A percentile compares a stretch with the other conserved stretches of the same genome.
phyloP scores from a whole-genome alignment of 2,329 filamentous ascomycete species.

The Elsinoe ampelina region DNA sequence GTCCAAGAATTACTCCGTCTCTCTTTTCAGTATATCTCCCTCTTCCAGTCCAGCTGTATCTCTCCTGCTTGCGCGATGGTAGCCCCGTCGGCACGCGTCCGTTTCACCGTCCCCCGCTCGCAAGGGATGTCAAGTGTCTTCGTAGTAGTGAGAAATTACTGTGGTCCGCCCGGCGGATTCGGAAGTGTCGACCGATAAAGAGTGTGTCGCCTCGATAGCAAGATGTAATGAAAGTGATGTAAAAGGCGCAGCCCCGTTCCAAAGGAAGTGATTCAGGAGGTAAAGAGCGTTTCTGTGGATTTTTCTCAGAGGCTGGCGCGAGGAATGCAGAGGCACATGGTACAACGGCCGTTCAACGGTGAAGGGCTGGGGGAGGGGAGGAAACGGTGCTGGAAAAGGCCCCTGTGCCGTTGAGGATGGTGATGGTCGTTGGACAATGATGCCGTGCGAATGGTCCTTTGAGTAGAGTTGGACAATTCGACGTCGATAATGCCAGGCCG shows the following conservation, averaged over 20 bases:
- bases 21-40: neutral
- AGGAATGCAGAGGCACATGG: constrained; percentile 10
- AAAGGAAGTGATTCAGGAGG: neutral
- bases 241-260: constrained; percentile 2
- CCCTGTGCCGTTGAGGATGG: neutral
- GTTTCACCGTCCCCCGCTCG: neutral
- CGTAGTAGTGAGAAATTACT: neutral
- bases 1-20: neutral
- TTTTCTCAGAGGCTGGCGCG: constrained; percentile 10
- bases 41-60: neutral
- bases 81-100: neutral
- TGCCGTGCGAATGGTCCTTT: neutral
- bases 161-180: neutral
- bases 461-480: neutral
- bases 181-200: neutral
- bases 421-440: constrained; percentile 1
- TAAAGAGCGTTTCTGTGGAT: neutral
- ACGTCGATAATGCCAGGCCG: neutral
- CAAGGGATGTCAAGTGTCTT: neutral
- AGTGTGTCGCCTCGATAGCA: neutral
- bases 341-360: constrained; percentile 8
- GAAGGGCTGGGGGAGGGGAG: constrained; percentile 5
- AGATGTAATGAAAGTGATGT: neutral
- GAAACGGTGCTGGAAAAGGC: neutral
- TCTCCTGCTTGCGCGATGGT: neutral